Percentiles rank a stretch among this genome's conserved stretches.
These are phyloP conservation scores for Skeletonema costatum DNA, from an alignment of 108 stramenopile species.

Conservation along the genomic window DNA sequence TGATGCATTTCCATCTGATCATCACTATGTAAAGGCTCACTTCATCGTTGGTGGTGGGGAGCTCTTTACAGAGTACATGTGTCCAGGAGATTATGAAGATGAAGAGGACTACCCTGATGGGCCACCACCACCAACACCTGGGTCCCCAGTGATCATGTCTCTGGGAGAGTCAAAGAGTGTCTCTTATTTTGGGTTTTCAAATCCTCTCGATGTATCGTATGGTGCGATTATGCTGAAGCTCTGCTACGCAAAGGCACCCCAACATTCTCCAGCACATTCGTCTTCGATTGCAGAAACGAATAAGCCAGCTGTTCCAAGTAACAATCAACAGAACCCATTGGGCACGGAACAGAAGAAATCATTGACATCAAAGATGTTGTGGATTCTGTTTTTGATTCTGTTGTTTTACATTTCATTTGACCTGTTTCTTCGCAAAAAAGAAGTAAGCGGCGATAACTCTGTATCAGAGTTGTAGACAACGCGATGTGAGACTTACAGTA, in stretches of 20 bases:
- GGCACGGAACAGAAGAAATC: not conserved
- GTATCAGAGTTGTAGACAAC: not conserved
- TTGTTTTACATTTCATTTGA: not conserved
- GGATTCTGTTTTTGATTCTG: not conserved
- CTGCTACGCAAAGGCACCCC: slow-evolving; percentile 2
- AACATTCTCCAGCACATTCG: not conserved
- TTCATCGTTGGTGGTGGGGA: slow-evolving; percentile 10
- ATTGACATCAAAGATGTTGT: not conserved
- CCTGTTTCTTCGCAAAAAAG: not conserved
- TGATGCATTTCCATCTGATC: slow-evolving; percentile 4
- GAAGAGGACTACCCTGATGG: slow-evolving; percentile 21
- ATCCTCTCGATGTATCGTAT: slow-evolving; percentile 6
- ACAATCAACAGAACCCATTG: too few relatives aligned
- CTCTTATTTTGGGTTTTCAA: slow-evolving; percentile 11
- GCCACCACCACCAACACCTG: not conserved
- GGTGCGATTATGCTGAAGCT: slow-evolving; percentile 6
- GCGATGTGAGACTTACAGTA: not conserved
- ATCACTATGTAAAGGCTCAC: slow-evolving; percentile 1
- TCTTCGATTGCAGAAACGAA: not conserved
- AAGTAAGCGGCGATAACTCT: not conserved
- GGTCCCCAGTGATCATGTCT: slow-evolving; percentile 5
- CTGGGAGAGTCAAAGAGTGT: slow-evolving; percentile 7
- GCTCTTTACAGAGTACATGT: not conserved
- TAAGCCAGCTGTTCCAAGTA: too few relatives aligned
- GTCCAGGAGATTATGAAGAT: slow-evolving; percentile 17